Evolutionary conservation across 2,329 filamentous ascomycete genomes (phyloP).

Genomic region (Pseudogymnoascus sp.): DNA sequence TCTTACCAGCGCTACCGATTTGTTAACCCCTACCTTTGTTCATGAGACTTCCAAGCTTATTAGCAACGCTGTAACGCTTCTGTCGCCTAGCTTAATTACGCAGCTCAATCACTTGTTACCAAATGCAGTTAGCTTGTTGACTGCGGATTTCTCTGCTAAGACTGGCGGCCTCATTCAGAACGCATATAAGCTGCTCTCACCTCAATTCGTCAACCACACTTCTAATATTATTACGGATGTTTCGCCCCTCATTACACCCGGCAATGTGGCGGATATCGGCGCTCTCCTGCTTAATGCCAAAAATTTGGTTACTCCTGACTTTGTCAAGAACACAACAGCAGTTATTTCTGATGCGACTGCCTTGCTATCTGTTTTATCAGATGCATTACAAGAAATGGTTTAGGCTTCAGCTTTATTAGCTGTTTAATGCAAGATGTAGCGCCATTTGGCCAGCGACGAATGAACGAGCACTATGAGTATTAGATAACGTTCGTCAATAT

Average conservation of each 20-base stretch:
- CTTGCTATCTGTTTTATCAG: neutral
- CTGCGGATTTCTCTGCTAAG: neutral
- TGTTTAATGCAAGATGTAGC: neutral
- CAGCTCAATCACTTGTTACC: neutral
- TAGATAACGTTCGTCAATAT: neutral
- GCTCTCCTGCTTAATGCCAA: neutral
- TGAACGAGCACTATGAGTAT: neutral
- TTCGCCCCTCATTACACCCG: neutral
- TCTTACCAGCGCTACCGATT: constrained; percentile 31
- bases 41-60: constrained; percentile 1
- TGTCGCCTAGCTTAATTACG: neutral
- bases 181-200: constrained; percentile 18
- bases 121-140: neutral
- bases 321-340: neutral
- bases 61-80: neutral
- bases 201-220: neutral
- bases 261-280: neutral
- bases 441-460: neutral
- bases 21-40: constrained; percentile 26
- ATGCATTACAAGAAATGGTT: neutral
- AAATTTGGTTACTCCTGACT: neutral
- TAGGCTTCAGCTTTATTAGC: neutral
- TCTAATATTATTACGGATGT: neutral
- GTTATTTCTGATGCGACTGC: neutral
- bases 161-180: neutral